Conservation (phyloP, 2,329 filamentous ascomycete species). For the Fusarium sacchari region DNA sequence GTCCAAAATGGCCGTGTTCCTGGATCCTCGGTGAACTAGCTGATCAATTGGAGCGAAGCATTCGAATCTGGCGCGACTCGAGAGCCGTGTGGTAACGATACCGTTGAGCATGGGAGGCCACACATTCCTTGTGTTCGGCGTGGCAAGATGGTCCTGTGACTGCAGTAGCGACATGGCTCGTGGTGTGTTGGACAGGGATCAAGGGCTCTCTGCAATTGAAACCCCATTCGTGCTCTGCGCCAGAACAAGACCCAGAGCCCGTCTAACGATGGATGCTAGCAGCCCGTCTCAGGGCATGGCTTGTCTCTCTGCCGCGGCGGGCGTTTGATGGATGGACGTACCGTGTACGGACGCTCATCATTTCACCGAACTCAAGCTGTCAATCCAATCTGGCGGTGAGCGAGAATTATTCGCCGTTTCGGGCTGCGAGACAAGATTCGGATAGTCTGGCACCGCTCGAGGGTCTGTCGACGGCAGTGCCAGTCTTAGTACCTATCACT, state of each 20-base stretch:
- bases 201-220: conserved; percentile 39
- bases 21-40: conserved; percentile 44
- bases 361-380: conserved; percentile 3
- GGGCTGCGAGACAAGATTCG: conserved; percentile 19
- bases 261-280: conserved; percentile 28
- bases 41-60: conserved; percentile 36
- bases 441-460: conserved; percentile 36
- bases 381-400: conserved; percentile 46
- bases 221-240: conserved; percentile 43
- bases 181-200: conserved; percentile 45
- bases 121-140: conserved; percentile 39
- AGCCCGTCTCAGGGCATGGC: conserved; percentile 33
- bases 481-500: not conserved
- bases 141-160: conserved; percentile 45
- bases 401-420: conserved; percentile 10
- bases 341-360: conserved; percentile 18
- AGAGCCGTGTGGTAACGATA: conserved; percentile 15
- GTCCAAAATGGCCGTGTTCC: conserved; percentile 35
- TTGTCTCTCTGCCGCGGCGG: conserved; percentile 35
- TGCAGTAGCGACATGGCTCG: conserved; percentile 40
- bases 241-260: not conserved
- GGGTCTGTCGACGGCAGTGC: conserved; percentile 28
- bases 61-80: conserved; percentile 29
- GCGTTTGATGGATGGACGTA: conserved; percentile 22
- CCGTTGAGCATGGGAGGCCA: conserved; percentile 27